These are phyloP conservation scores for Neopestalotiopsis sp. DNA, from an alignment of 2,329 filamentous ascomycete genomes.

Conservation along the genomic window DNA sequence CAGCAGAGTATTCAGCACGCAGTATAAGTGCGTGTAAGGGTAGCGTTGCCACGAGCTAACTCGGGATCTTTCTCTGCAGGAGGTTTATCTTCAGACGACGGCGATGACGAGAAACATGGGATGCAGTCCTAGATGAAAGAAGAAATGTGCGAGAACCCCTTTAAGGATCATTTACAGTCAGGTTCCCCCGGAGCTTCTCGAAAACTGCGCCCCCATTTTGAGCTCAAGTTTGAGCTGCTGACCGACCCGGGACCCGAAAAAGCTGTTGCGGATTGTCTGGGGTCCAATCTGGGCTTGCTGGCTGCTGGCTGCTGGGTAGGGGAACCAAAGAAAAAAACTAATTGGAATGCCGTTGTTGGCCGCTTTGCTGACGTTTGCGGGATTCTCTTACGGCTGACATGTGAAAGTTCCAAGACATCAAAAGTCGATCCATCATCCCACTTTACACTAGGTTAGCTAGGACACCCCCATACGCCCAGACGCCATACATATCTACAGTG, in stretches of 20 bases:
- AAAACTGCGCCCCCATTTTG: not conserved
- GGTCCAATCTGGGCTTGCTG: not conserved
- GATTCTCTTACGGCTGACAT: constrained; percentile 10
- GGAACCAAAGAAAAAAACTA: not conserved
- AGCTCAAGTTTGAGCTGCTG: not conserved
- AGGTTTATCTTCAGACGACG: not conserved
- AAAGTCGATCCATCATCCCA: constrained; percentile 7
- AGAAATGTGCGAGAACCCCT: not conserved
- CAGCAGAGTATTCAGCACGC: not conserved
- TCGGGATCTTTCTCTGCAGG: no score
- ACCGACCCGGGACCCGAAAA: not conserved
- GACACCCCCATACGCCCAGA: no score
- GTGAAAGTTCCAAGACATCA: constrained; percentile 15
- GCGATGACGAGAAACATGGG: not conserved
- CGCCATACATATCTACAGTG: no score
- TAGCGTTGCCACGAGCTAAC: not conserved
- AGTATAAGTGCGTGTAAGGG: not conserved
- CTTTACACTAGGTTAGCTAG: not conserved
- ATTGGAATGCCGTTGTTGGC: constrained; percentile 17
- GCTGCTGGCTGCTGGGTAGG: not conserved
- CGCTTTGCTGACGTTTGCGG: constrained; percentile 16
- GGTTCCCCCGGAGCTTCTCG: not conserved
- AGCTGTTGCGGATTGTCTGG: not conserved
- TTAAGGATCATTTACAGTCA: not conserved
- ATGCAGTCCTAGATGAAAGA: not conserved